These are phyloP conservation scores for Eruca vesicaria DNA, from an alignment of 441 rosid species.

Conservation along the genomic window DNA sequence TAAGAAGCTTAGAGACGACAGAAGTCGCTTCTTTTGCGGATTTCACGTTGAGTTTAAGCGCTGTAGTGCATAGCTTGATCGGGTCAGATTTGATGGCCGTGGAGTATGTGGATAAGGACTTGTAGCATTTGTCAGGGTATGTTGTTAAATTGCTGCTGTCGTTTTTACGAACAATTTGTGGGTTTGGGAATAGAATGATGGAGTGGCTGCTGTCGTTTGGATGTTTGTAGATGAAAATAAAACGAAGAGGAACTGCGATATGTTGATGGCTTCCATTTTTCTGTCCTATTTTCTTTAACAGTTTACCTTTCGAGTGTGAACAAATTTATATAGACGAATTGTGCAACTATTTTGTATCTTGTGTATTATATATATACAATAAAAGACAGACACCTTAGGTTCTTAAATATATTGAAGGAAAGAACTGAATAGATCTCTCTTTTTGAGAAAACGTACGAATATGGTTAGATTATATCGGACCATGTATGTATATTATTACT, in stretches of 20 bases:
- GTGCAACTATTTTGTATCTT: slow-evolving; percentile 11
- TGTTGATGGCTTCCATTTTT: not conserved
- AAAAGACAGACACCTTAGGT: not conserved
- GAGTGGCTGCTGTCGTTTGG: slow-evolving; percentile 28
- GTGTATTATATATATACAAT: slow-evolving; percentile 3
- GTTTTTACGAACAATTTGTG: slow-evolving; percentile 49
- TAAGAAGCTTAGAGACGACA: slow-evolving; percentile 31
- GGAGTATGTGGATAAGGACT: slow-evolving; percentile 44
- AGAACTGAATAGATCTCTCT: not conserved
- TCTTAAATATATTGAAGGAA: slow-evolving; percentile 2
- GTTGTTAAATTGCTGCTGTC: slow-evolving; percentile 54
- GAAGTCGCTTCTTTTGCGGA: slow-evolving; percentile 39
- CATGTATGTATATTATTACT: not conserved
- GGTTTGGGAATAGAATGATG: slow-evolving; percentile 23
- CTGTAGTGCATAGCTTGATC: slow-evolving; percentile 47
- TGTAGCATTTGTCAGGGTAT: slow-evolving; percentile 48
- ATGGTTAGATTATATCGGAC: not conserved
- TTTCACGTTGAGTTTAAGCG: slow-evolving; percentile 42
- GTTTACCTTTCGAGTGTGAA: not conserved
- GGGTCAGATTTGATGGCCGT: slow-evolving; percentile 48
- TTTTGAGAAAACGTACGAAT: not conserved
- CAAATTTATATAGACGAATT: not conserved
- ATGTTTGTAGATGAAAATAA: slow-evolving; percentile 5
- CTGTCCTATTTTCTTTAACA: not conserved
- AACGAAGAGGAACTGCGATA: slow-evolving; percentile 13